Base-by-base conservation (phyloP, 202 grass and related monocot genomes). In the Cymbopogon flexuosus region DNA sequence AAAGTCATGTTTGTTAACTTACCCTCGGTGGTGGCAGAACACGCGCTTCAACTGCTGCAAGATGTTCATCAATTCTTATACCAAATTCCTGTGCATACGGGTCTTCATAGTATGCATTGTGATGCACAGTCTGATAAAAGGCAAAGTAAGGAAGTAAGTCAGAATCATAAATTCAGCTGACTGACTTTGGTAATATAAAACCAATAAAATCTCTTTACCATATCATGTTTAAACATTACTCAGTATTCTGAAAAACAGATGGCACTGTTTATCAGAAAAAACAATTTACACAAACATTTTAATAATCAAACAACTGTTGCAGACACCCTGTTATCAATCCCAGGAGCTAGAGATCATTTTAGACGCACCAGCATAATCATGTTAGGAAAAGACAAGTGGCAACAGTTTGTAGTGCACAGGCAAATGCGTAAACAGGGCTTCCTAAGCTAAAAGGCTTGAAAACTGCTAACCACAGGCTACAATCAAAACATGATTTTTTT, bases 81-180 rank as follows among this genome's bases (percentile, higher is more conserved):
- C 90, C 93, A 89, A 96, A 96, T 65, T 96, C 93, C 52, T 96
- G 83, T 46, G 93, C 93, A 89, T 93, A 96, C 34, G 88, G 93
- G 66, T 96, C 93, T 87, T 87, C 75, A 35, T 96, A 84, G 80
- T 96, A 96, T 69, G 93, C 90, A 91, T 96, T 96, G 68, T 96
- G 93, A 71, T 87, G 81, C 66, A 96, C 93, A 12, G 93, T 96
- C 93, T 96, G 81, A 79, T 76, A 22, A 71, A 84, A 65, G 56
- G 0, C 37, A 21, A 72, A 81, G 61, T 45, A 59, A 39, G 19
- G 15, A 52, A 45, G 62, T 76, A 52, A 45, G 62, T 76, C 29
- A 77, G 37, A 71, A 46, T 60, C 39, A 41, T 41, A 34, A 62
- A 51, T 35, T 69, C 33, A 80, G 65, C n/a, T 71, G 36, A 81